phyloP scores from a whole-genome alignment of 2,329 filamentous ascomycete genomes.

The Akanthomyces dipterigenus region DNA sequence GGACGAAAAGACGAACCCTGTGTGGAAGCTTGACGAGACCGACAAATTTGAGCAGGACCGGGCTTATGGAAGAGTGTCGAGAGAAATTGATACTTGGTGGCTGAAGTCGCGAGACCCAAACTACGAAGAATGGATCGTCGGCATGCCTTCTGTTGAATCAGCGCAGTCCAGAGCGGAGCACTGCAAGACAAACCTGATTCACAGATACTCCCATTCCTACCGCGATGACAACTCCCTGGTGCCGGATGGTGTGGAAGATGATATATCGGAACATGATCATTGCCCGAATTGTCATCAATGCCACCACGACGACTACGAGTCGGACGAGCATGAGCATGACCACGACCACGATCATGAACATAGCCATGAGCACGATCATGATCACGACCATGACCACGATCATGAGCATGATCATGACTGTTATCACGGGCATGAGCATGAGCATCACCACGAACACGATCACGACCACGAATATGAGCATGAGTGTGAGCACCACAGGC shows the following conservation, averaged over 20 bases:
- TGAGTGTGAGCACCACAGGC: slow-evolving; percentile 26
- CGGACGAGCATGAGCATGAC: slow-evolving; percentile 43
- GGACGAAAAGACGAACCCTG: slow-evolving; percentile 38
- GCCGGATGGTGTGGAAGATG: slow-evolving; percentile 31
- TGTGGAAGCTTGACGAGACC: slow-evolving; percentile 44
- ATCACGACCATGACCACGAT: slow-evolving; percentile 14
- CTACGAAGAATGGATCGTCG: slow-evolving; percentile 50
- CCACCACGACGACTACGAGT: slow-evolving; percentile 37
- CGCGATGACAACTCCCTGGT: slow-evolving; percentile 34
- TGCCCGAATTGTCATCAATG: slow-evolving; percentile 16
- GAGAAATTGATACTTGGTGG: slow-evolving; percentile 62
- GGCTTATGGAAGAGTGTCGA: slow-evolving; percentile 53
- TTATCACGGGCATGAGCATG: slow-evolving; percentile 25
- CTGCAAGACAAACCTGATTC: slow-evolving; percentile 53
- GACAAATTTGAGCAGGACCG: slow-evolving; percentile 55
- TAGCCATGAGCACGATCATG: slow-evolving; percentile 13
- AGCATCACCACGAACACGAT: slow-evolving; percentile 22
- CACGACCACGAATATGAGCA: slow-evolving; percentile 37
- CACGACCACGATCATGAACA: slow-evolving; percentile 26
- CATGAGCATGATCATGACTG: slow-evolving; percentile 22
- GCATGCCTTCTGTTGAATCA: slow-evolving; percentile 54
- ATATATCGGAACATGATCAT: slow-evolving; percentile 31
- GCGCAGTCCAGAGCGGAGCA: slow-evolving; percentile 51
- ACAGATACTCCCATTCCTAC: slow-evolving; percentile 44
- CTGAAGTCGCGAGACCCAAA: slow-evolving; percentile 53